Base-by-base conservation (phyloP, 768 basidiomycete species). In the Boletus reticulatus region DNA sequence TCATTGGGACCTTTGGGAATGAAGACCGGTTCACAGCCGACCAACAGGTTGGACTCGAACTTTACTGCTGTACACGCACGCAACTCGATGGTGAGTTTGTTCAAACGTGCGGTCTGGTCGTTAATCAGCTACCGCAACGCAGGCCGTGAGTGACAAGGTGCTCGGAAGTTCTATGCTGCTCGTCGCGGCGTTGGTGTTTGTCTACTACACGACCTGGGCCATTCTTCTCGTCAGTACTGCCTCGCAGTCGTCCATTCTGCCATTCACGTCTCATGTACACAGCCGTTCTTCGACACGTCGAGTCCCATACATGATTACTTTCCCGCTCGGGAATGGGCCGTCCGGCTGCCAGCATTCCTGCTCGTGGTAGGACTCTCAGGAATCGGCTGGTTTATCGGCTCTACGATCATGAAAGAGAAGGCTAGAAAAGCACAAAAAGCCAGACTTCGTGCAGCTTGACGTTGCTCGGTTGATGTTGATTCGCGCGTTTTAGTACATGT, bases 131-230 rank as follows among this genome's bases (percentile, higher is more conserved):
- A 55, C 6, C 13, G 60, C 49, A 16, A 46, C 32, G 34, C 55
- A 96, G 94, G 86, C 83, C 39, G 69, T 81, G 61, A 89, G 86
- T 61, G 94, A 97, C 74, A 94, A 90, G 76, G 75, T 79, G 42
- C 73, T 94, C 11, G 94, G 94, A 48, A 83, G 86, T 31, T 62
- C 76, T 42, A 92, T 96, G 89, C 82, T 97, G 67, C 76, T 90
- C 59, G 78, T 82, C 58, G 92, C 92, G 34, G 80, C 83, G 7
- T 70, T 84, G 43, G 82, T 90, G 37, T 96, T 96, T 75, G 75
- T 81, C 11, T 98, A 98, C 71, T 98, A 98, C 72, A 94, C 95
- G 2, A 78, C 81, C 27, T 98, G 95, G 95, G 87, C 94, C 14
- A 80, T 97, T 51, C 75, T 98, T 48, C 80, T 95, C 51, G 94